Base-by-base conservation (phyloP, 164 flowering plant species). In the Chimonanthus salicifolius region DNA sequence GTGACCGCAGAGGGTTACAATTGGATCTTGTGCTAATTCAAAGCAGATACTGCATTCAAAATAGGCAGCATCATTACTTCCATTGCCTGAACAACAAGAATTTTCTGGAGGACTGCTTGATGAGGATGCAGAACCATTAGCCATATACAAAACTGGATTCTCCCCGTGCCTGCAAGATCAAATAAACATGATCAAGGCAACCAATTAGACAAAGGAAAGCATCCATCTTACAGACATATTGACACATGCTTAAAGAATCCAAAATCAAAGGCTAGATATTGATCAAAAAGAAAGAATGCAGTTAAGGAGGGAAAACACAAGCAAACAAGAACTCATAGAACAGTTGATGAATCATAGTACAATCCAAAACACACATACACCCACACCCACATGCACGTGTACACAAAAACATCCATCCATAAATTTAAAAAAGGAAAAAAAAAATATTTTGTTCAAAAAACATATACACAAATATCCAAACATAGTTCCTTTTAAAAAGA, bases 31-130 rank as follows among this genome's bases (percentile, higher is more conserved):
- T 73, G 97, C 89, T 64, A 89, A 78, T 16, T 91, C 97, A 21
- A 91, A 85, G 75, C 94, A 91, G 58, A 91, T 89, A 73, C 88
- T 89, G 87, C 97, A 91, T 67, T 89, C 94, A 50, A 91, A 91
- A 76, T 82, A 83, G 2, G 82, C 90, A 4, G 83, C 84, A 68
- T 86, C 94, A 71, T 79, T 83, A 69, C 71, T 64, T 66, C 71
- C 79, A 68, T 74, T 83, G 72, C 78, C 79, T 10, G 84, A 78
- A 72, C 72, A 84, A 69, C 89, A 81, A 47, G 87, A 71, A 72
- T 73, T 79, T 81, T 83, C 85, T 47, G 89, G 72, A 6, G 84
- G 70, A 49, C 65, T 69, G 76, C 85, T 83, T 10, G 81, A 74
- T 49, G 87, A 85, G 76, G 83, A 85, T 75, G 50, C 72, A 45